Conservation (phyloP, 805 yeast genomes). For the Lipomyces spencermartinsiae region DNA sequence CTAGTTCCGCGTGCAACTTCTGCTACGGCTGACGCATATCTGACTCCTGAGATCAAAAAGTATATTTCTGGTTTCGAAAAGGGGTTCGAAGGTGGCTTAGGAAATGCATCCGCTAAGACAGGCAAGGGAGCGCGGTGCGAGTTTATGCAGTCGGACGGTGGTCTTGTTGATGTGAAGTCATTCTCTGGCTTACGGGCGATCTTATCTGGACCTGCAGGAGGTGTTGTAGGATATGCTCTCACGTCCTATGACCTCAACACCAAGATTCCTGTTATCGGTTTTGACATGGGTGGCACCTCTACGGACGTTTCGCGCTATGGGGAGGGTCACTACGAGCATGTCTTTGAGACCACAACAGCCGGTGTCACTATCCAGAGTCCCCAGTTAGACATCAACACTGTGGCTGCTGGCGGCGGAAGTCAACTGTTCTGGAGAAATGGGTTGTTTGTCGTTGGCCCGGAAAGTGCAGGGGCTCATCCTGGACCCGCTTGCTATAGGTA, state of each 20-base stretch:
- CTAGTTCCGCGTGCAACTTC: constrained; percentile 77
- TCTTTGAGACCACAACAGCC: constrained; percentile 83
- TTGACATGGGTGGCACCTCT: constrained; percentile 92
- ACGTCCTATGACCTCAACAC: constrained; percentile 72
- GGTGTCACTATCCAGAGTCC: constrained; percentile 86
- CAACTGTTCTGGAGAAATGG: constrained; percentile 72
- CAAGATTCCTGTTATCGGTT: constrained; percentile 71
- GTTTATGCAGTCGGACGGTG: constrained; percentile 98
- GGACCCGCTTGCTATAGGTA: constrained; percentile 79
- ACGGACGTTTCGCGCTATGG: constrained; percentile 82
- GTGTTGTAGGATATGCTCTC: constrained; percentile 89
- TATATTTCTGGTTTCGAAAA: constrained; percentile 66
- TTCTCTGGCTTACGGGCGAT: constrained; percentile 90
- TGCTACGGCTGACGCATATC: constrained; percentile 79
- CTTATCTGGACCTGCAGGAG: constrained; percentile 97
- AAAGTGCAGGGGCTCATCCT: constrained; percentile 85
- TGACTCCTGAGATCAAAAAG: constrained; percentile 76
- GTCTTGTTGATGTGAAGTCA: constrained; percentile 79
- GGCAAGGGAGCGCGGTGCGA: constrained; percentile 56
- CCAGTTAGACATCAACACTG: constrained; percentile 79
- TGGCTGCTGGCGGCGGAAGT: constrained; percentile 87
- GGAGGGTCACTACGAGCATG: constrained; percentile 73
- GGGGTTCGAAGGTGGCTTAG: constrained; percentile 63
- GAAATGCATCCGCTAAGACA: constrained; percentile 42
- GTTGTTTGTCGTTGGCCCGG: constrained; percentile 82